Base-by-base conservation (phyloP, 805 yeast genomes). In the Candida caryicola region DNA sequence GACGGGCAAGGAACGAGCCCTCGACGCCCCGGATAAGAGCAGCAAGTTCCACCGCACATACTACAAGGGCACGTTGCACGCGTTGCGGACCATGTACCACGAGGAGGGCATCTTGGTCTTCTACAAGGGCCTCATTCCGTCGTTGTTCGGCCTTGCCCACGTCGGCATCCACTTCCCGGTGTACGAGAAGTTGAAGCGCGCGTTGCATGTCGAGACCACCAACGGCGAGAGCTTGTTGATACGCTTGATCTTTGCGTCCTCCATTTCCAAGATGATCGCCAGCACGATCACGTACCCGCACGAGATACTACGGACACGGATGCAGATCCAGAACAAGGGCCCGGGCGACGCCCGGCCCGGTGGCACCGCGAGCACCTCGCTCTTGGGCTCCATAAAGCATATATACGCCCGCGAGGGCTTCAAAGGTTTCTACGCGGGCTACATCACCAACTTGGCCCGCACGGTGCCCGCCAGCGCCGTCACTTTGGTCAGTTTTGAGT, bases 141-240 rank as follows among this genome's bases (percentile, higher is more conserved):
- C 97, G 0, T 69, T 91, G 41, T 77, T 91, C 51, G 99, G 99
- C 0, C 71, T 91, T 23, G 69, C 86, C 29, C 98, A 91, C 59
- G 98, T 91, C 31, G 98, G 97, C 1, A 85, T 91, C 36, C 98
- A 91, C 62, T 91, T 91, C 71, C 98, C 98, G 21, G 78, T 89
- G 7, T 91, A 91, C 59, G 99, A 91, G 55, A 73, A 78, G 49
- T 68, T 91, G 46, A 91, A 91, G 55, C 57, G 59, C 15, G n/a
- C 69, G 23, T 70, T 85, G 19, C 57, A 47, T 14, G 28, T 32
- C 17, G 13, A 25, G 5, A 7, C 35, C 5, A 16, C 14, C 18
- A n/a, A 25, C 5, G 36, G 33, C 15, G 44, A 36, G 23, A 31
- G 35, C 34, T 36, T 51, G 28, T 51, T 66, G 34, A 49, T 62